Percentiles rank a stretch among this genome's conserved stretches.
These are phyloP conservation scores for Lenzites betulinus DNA, from an alignment of 768 basidiomycete species.

Conservation along the genomic window DNA sequence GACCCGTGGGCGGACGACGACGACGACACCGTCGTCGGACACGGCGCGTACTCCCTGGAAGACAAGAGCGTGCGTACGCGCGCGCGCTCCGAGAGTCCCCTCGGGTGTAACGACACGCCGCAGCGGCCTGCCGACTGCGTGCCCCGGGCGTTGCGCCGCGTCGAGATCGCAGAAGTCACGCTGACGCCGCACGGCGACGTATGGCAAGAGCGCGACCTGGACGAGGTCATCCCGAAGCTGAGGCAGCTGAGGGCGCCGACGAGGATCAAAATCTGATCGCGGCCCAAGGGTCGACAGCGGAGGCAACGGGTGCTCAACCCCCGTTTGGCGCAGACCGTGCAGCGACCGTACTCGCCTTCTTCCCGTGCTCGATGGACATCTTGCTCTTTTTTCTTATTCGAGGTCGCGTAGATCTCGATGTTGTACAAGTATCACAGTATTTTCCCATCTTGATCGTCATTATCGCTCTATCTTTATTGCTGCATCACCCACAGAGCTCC, in stretches of 20 bases:
- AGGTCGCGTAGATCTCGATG: neutral
- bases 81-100: conserved; percentile 8
- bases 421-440: neutral
- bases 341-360: neutral
- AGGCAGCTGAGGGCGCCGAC: conserved; percentile 19
- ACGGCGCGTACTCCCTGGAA: conserved; percentile 6
- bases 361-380: neutral
- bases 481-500: neutral
- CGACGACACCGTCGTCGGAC: conserved; percentile 10
- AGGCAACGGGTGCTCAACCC: neutral
- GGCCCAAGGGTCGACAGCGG: neutral
- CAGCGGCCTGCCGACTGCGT: neutral
- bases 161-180: conserved; percentile 22
- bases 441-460: neutral
- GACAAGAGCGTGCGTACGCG: neutral
- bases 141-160: conserved; percentile 7
- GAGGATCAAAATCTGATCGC: conserved; percentile 13
- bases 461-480: neutral
- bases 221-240: conserved; percentile 23
- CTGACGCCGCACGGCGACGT: conserved; percentile 16
- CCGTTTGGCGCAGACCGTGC: neutral
- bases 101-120: neutral
- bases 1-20: conserved; percentile 12
- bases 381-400: neutral
- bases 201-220: conserved; percentile 18